Evolutionary conservation across 371 early-diverging fungal genomes (phyloP).

Genomic region (Nematocida parisii): DNA sequence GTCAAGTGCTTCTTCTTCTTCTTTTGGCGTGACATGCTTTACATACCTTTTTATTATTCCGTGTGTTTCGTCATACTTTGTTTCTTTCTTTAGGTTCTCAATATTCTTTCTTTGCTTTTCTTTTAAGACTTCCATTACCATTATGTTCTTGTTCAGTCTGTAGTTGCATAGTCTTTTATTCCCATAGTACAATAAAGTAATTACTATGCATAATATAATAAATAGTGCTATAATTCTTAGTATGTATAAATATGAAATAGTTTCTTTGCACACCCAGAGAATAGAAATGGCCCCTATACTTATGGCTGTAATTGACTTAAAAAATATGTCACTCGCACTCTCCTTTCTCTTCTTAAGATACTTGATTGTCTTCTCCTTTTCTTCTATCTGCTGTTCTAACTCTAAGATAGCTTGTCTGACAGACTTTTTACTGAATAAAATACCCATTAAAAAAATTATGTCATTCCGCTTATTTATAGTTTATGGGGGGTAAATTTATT

Average conservation of each 20-base stretch:
- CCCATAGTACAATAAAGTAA: slow-evolving; percentile 23
- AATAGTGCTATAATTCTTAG: slow-evolving; percentile 20
- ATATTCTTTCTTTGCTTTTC: slow-evolving; percentile 27
- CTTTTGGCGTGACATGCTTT: slow-evolving; percentile 12
- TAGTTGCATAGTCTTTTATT: slow-evolving; percentile 14
- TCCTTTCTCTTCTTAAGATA: slow-evolving; percentile 14
- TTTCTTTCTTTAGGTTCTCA: slow-evolving; percentile 30
- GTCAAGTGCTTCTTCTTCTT: slow-evolving; percentile 47
- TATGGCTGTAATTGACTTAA: slow-evolving; percentile 33
- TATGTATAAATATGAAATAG: slow-evolving; percentile 53
- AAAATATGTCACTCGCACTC: slow-evolving; percentile 33
- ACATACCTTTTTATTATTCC: slow-evolving; percentile 41
- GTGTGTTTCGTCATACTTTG: slow-evolving; percentile 54
- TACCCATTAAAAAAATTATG: slow-evolving; percentile 56
- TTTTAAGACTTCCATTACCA: slow-evolving; percentile 25
- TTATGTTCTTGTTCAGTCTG: slow-evolving; percentile 25
- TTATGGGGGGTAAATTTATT: background rate
- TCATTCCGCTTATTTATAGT: background rate
- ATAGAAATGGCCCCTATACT: slow-evolving; percentile 44
- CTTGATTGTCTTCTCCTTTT: slow-evolving; percentile 56
- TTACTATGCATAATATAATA: slow-evolving; percentile 24
- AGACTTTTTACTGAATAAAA: slow-evolving; percentile 34
- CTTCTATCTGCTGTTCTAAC: slow-evolving; percentile 56
- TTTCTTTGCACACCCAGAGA: slow-evolving; percentile 64
- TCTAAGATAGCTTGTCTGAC: slow-evolving; percentile 33